Conservation (phyloP, 805 yeast genomes). For the Candida stauntonica region DNA sequence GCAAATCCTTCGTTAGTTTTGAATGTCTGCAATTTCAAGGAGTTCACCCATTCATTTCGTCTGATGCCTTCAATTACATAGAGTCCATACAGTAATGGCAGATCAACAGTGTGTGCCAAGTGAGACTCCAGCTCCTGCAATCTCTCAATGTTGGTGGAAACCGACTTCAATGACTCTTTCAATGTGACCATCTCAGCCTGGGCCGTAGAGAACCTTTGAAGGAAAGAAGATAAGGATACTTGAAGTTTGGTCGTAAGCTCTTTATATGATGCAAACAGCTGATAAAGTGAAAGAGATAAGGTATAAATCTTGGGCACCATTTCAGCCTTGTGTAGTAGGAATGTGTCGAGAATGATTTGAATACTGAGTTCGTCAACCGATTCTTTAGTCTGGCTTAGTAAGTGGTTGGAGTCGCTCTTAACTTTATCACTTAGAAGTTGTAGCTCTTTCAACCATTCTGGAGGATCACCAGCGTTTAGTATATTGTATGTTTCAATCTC, state of each 20-base stretch:
- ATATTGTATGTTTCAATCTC: constrained; percentile 36
- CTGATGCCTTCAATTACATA: constrained; percentile 57
- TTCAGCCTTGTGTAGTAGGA: constrained; percentile 24
- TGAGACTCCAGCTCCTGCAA: constrained; percentile 24
- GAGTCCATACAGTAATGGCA: constrained; percentile 72
- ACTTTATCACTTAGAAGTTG: constrained; percentile 17
- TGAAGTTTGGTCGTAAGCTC: constrained; percentile 31
- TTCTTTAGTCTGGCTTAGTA: constrained; percentile 13
- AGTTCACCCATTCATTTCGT: constrained; percentile 49
- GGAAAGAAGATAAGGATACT: constrained; percentile 10
- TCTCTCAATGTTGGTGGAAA: constrained; percentile 17
- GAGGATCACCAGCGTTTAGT: constrained; percentile 13
- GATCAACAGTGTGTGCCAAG: constrained; percentile 46
- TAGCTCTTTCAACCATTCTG: constrained; percentile 19
- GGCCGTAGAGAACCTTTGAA: constrained; percentile 16
- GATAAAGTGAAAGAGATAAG: constrained; percentile 33
- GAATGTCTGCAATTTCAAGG: constrained; percentile 23
- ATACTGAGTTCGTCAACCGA: constrained; percentile 18
- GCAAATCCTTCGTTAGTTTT: constrained; percentile 56
- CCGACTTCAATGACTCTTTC: constrained; percentile 22
- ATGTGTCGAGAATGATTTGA: constrained; percentile 22
- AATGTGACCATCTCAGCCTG: constrained; percentile 21
- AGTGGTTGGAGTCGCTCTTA: constrained; percentile 21
- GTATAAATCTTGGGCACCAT: constrained; percentile 31
- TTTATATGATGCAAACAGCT: constrained; percentile 31